phyloP scores from a whole-genome alignment of 1,284 basidiomycete genomes.

The Microbotryum saponariae region DNA sequence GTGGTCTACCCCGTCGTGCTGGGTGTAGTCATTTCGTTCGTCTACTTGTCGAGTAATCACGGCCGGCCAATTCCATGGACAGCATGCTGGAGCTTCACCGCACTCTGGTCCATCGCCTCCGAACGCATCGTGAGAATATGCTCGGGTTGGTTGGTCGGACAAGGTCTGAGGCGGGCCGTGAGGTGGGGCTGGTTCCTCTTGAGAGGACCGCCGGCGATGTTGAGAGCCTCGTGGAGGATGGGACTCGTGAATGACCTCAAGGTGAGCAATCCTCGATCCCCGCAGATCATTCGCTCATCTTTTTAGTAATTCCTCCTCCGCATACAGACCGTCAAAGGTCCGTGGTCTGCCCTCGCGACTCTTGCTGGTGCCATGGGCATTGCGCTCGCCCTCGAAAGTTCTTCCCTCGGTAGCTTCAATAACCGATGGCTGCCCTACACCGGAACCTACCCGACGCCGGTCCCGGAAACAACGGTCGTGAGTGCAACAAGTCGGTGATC shows the following conservation, averaged over 20 bases:
- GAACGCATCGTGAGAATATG: neutral
- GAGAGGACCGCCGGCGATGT: too few species aligned
- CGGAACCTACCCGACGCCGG: too few species aligned
- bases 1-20: neutral
- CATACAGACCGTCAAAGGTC: neutral
- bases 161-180: conserved; percentile 1
- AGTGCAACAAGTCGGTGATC: too few species aligned
- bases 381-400: too few species aligned
- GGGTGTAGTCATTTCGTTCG: neutral
- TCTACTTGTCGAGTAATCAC: neutral
- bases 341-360: neutral
- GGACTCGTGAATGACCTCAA: conserved; percentile 6
- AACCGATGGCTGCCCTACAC: too few species aligned
- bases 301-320: too few species aligned
- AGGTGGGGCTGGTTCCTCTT: neutral
- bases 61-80: conserved; percentile 4
- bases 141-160: neutral
- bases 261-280: neutral
- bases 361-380: neutral
- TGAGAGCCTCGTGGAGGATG: neutral
- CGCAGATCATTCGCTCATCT: neutral
- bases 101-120: neutral
- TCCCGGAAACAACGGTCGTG: too few species aligned
- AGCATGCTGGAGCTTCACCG: conserved; percentile 6
- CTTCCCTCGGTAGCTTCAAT: too few species aligned